These are phyloP conservation scores for Truncatella angustata DNA, from an alignment of 2,329 filamentous ascomycete species.

Conservation along the genomic window DNA sequence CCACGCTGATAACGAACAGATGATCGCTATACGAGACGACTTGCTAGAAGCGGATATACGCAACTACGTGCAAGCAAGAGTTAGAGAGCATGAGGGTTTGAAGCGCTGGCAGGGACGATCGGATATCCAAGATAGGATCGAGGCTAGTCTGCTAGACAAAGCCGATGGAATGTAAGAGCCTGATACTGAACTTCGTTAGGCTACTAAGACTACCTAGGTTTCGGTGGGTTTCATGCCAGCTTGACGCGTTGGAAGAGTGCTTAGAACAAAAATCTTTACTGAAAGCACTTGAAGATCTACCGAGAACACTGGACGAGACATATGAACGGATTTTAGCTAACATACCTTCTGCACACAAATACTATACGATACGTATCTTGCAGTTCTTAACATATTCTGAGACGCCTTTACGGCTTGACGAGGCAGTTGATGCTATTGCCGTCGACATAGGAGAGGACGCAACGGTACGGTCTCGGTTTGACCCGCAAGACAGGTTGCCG, in stretches of 20 bases:
- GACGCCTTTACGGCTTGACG: constrained; percentile 23
- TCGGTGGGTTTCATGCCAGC: constrained; percentile 18
- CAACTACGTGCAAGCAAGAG: constrained; percentile 19
- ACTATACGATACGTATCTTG: constrained; percentile 13
- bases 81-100: constrained; percentile 17
- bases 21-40: constrained; percentile 19
- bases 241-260: constrained; percentile 19
- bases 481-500: constrained; percentile 21
- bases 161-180: constrained; percentile 12
- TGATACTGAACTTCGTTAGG: not conserved
- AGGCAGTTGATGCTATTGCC: constrained; percentile 27
- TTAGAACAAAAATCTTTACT: not conserved
- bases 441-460: constrained; percentile 13
- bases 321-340: constrained; percentile 15
- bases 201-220: constrained; percentile 17
- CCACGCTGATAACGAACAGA: constrained; percentile 15
- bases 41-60: constrained; percentile 23
- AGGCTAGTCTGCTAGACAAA: constrained; percentile 18
- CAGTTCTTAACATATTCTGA: constrained; percentile 22
- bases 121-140: constrained; percentile 20
- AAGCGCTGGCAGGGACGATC: constrained; percentile 22
- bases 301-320: constrained; percentile 16
- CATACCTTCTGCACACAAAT: not conserved
- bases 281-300: constrained; percentile 10
- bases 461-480: constrained; percentile 16